Base-by-base conservation (phyloP, 371 early-diverging fungal species). In the Conidiobolus coronatus region DNA sequence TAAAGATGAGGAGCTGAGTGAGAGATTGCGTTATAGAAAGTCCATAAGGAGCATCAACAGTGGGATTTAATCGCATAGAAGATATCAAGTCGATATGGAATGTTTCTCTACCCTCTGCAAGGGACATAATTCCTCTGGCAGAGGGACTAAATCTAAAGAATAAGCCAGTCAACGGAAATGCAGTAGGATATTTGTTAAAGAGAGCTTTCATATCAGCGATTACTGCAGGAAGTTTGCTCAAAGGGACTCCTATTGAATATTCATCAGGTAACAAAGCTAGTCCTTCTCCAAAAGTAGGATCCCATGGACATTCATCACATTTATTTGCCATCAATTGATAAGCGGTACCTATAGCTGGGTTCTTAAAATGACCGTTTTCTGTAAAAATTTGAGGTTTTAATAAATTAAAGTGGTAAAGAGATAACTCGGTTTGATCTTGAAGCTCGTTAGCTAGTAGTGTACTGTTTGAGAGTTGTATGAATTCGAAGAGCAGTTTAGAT, bases 11-110 rank as follows among this genome's bases (percentile, higher is more conserved):
- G n/a, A 34, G 14, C 24, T 43, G 43, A 4, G 2, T 17, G 11
- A 43, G 23, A 3, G 34, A 12, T 20, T 43, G 43, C 33, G 17
- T 43, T 1, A 34, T 29, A 1, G 13, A 14, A 12, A 43, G 29
- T 5, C 24, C 29, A 20, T 29, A 34, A 24, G 15, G 9, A 15
- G 43, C 7, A 23, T 43, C 8, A 2, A 6, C 24, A 17, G 11
- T n/a, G 6, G 6, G 23, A 34, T 43, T 17, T 2, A 21, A 6
- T 13, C 43, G 15, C 21, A 21, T 38, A 22, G 24, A 21, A 23
- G 13, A 41, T 15, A 14, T 22, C 29, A 5, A 57, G 12, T 43
- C 43, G 43, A 43, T 43, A 17, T 24, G 21, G 24, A 43, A 23
- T 2, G 43, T 43, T 14, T 43, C 34, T n/a, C 14, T 7, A 23